Evolutionary conservation across 371 early-diverging fungal genomes (phyloP), one percentile per base, ranked within the genome.

Genomic region (Sporodiniella umbellata): DNA sequence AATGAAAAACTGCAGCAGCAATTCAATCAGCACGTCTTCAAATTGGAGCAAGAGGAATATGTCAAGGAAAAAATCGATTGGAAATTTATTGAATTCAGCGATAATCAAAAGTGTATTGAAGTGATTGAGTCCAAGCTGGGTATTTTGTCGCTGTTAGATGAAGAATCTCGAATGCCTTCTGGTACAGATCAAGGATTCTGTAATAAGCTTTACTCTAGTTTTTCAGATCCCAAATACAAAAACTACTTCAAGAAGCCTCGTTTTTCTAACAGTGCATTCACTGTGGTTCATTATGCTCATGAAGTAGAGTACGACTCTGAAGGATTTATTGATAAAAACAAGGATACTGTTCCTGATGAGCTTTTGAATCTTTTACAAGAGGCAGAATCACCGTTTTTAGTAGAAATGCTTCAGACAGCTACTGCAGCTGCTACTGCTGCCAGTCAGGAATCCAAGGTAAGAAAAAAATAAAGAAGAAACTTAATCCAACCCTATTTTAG

Each of bases 101-200:
- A 99, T 79, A 95, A 99, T 68, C 95, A 97, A 62, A 94, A 93
- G 8, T 98, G 99, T 78, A 99, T 99, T 56, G 96, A 97, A 57
- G 79, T 99, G 61, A 98, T 99, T 51, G 99, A 99, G 68, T 89
- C 90, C 51, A 86, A 84, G 56, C 77, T 94, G 40, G 99, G 99
- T 60, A 91, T 99, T 24, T 78, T 99, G 30, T 82, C 90, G 14
- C 79, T 98, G 30, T 74, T 99, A 40, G 99, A 99, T 68, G 99
- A 99, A 75, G 88, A 87, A 56, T 88, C 89, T 51, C 88, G 99
- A 22, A 75, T 99, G 66, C 98, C 98, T 25, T 85, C 91, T 14
- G 95, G 95, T 38, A 78, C 87, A 0, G 97, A 98, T 67, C 71
- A 69, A 38, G 80, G 84, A 10, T 88, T 92, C 60, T 79, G 91